Evolutionary conservation across 345 rosid genomes (phyloP), one percentile per base, ranked within the genome.

Genomic region (Salix arbutifolia): DNA sequence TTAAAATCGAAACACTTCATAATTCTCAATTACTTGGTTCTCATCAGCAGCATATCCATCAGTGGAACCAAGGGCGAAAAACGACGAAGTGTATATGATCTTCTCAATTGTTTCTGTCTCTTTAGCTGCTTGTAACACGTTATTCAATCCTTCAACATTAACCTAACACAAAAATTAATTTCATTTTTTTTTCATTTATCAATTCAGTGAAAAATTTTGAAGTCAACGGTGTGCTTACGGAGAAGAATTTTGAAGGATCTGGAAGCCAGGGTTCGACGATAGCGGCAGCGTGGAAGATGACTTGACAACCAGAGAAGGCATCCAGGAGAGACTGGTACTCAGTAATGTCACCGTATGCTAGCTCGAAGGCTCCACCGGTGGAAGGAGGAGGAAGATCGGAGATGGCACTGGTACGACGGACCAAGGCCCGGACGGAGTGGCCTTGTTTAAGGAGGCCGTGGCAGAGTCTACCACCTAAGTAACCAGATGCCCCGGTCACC

Each of bases 201-300:
- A 53, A 53, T 52, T 38, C 26, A 35, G 12, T n/a, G 28, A 68
- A 7, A 19, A 38, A 10, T 14, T 11, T 42, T 65, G 21, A 62
- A 1, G 74, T 23, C 28, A 40, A 2, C 58, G 23, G 68, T 74
- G 14, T 7, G 65, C 86, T 86, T 85, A 92, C 97, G 0, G 90
- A 72, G 82, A 88, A 62, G 90, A 94, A 94, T 81, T 74, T 82
- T 19, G 94, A 92, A 56, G 94, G 90, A 80, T 91, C 94, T 4
- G 97, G 92, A 10, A 92, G 91, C 97, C 97, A 94, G 61, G 98
- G 94, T 87, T 94, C 97, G 77, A 92, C 98, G 21, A 89, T 6
- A 71, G 97, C 97, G 18, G 97, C 97, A 0, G 89, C 82, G 84
- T 94, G 98, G 91, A 92, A 89, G 84, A 94, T 74, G 85, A 87